Conservation (phyloP, 2,329 filamentous ascomycete species). For the Talaromyces sp. region DNA sequence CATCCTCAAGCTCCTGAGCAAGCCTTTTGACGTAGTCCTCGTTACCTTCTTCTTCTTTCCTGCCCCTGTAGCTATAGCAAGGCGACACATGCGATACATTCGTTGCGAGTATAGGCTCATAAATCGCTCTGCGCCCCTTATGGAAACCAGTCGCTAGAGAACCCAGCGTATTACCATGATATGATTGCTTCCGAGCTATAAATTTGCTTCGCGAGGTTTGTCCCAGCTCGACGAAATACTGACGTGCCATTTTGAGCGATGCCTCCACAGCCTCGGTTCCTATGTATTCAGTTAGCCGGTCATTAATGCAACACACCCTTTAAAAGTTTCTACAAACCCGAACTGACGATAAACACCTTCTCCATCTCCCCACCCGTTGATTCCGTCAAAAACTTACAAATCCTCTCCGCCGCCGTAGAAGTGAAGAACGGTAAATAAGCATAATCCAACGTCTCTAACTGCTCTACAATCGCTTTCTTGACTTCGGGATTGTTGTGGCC, state of each 20-base stretch:
- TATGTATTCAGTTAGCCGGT: neutral
- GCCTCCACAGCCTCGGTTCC: slow-evolving; percentile 60
- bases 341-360: slow-evolving; percentile 54
- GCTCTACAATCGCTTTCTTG: slow-evolving; percentile 55
- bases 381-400: slow-evolving; percentile 46
- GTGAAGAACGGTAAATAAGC: slow-evolving; percentile 49
- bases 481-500: slow-evolving; percentile 64
- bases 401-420: slow-evolving; percentile 49
- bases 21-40: slow-evolving; percentile 57
- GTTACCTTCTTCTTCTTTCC: slow-evolving; percentile 41
- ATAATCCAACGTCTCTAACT: slow-evolving; percentile 57
- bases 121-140: slow-evolving; percentile 55
- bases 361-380: slow-evolving; percentile 51
- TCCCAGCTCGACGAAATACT: slow-evolving; percentile 59
- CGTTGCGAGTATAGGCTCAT: slow-evolving; percentile 54
- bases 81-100: slow-evolving; percentile 29
- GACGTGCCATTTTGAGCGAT: slow-evolving; percentile 61
- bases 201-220: slow-evolving; percentile 56
- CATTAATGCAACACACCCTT: neutral
- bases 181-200: slow-evolving; percentile 61
- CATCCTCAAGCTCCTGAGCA: slow-evolving; percentile 60
- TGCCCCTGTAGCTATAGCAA: neutral
- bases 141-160: slow-evolving; percentile 65
- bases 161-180: slow-evolving; percentile 67
- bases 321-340: slow-evolving; percentile 39